Conservation (phyloP, 2,329 filamentous ascomycete genomes). For the Sarocladium brachiariae region DNA sequence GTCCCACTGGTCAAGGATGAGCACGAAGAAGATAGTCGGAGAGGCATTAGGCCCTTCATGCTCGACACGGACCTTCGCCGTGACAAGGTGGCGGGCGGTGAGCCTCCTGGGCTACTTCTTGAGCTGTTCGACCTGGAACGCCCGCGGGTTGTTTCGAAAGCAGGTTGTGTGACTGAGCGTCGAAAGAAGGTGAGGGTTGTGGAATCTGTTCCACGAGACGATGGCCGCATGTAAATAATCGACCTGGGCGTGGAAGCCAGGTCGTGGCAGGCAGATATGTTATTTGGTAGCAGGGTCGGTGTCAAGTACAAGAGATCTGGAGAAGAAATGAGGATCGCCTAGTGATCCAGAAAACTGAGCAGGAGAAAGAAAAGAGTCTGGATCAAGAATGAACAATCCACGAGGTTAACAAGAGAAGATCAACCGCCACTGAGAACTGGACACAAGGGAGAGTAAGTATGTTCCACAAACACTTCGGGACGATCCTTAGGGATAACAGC, state of each 20-base stretch:
- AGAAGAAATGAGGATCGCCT: conserved; percentile 7
- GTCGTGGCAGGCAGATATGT: not conserved
- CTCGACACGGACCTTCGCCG: conserved; percentile 29
- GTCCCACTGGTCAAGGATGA: conserved; percentile 18
- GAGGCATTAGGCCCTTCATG: conserved; percentile 32
- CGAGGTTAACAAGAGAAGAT: conserved; percentile 5
- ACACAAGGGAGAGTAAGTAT: conserved; percentile 9
- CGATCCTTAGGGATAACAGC: not conserved
- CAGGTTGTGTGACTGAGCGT: conserved; percentile 3
- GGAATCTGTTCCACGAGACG: conserved; percentile 7
- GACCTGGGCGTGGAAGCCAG: conserved; percentile 5
- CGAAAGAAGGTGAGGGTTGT: conserved; percentile 2
- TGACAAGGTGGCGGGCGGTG: conserved; percentile 2
- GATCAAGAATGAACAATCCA: not conserved
- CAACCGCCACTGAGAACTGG: no score
- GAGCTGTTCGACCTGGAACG: conserved; percentile 1
- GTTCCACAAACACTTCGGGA: conserved; percentile 9
- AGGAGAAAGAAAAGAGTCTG: not conserved
- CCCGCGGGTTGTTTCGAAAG: conserved; percentile 5
- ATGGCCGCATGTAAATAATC: not conserved
- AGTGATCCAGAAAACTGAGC: not conserved
- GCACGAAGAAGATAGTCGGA: conserved; percentile 25
- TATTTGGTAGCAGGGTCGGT: not conserved
- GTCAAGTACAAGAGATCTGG: not conserved
- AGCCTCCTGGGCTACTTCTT: not conserved